Evolutionary conservation across 2,329 filamentous ascomycete species (phyloP).

Genomic region (Mollisia scopiformis): DNA sequence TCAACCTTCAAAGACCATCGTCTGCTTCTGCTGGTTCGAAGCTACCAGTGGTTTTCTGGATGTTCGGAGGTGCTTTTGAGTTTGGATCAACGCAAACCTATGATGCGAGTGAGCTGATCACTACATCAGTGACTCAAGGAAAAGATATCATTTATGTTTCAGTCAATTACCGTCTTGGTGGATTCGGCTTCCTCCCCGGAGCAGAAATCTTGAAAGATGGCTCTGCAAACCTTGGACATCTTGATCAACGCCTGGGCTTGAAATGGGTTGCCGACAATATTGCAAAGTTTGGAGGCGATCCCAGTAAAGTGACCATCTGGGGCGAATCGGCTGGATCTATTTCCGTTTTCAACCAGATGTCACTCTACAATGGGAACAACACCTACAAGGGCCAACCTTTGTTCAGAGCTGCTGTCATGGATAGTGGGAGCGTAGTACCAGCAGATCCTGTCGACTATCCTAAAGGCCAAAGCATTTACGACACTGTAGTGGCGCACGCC

Average conservation of each 20-base stretch:
- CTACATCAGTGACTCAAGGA: constrained; percentile 46
- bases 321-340: constrained; percentile 64
- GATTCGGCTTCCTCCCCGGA: constrained; percentile 75
- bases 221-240: constrained; percentile 69
- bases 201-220: constrained; percentile 69
- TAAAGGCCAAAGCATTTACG: constrained; percentile 68
- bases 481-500: constrained; percentile 60
- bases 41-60: constrained; percentile 71
- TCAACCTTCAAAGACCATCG: constrained; percentile 61
- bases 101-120: constrained; percentile 51
- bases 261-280: constrained; percentile 82
- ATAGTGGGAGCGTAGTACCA: constrained; percentile 67
- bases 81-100: constrained; percentile 55
- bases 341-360: constrained; percentile 77
- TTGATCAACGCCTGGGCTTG: constrained; percentile 73
- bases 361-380: constrained; percentile 71
- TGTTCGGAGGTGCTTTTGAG: constrained; percentile 69
- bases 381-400: constrained; percentile 75
- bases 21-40: constrained; percentile 57
- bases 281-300: constrained; percentile 70
- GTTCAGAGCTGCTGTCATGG: constrained; percentile 80
- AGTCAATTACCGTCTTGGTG: constrained; percentile 77
- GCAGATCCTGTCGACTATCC: constrained; percentile 64
- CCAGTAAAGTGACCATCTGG: constrained; percentile 46
- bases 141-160: constrained; percentile 76